Conservation (phyloP, 208 protist species). For the Crithidia mellificae region DNA sequence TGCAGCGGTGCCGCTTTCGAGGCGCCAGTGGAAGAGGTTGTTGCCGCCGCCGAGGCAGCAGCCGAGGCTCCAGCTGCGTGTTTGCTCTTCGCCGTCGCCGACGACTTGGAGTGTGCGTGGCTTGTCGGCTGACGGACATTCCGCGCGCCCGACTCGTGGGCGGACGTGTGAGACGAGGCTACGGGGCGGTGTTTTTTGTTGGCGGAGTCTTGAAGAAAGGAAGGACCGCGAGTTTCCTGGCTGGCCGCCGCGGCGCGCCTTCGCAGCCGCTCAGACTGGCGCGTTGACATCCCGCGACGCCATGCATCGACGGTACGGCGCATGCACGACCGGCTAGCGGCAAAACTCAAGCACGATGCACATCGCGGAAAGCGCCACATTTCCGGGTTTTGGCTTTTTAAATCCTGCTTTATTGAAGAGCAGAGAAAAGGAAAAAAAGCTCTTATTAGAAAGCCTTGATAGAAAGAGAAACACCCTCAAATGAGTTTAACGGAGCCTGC, state of each 20-base stretch:
- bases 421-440: too few relatives aligned
- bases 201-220: too few relatives aligned
- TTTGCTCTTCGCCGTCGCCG: not conserved
- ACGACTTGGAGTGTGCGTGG: not conserved
- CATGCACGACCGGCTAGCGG: not conserved
- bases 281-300: slow-evolving; percentile 6
- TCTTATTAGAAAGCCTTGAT: too few relatives aligned
- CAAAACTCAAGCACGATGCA: not conserved
- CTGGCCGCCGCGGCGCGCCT: not conserved
- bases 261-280: slow-evolving; percentile 27
- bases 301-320: not conserved
- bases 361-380: not conserved
- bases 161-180: not conserved
- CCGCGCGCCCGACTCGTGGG: not conserved
- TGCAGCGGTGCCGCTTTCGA: slow-evolving; percentile 37
- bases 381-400: too few relatives aligned
- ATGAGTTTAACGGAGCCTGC: too few relatives aligned
- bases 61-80: not conserved
- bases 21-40: not conserved
- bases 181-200: too few relatives aligned
- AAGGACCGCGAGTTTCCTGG: not conserved
- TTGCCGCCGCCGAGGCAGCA: not conserved
- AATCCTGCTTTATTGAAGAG: too few relatives aligned
- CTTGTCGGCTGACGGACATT: not conserved
- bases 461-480: too few relatives aligned